Evolutionary conservation across 73 alveolate species (phyloP), one percentile per base, ranked within the genome.

Genomic region (Uronychia setigera): DNA sequence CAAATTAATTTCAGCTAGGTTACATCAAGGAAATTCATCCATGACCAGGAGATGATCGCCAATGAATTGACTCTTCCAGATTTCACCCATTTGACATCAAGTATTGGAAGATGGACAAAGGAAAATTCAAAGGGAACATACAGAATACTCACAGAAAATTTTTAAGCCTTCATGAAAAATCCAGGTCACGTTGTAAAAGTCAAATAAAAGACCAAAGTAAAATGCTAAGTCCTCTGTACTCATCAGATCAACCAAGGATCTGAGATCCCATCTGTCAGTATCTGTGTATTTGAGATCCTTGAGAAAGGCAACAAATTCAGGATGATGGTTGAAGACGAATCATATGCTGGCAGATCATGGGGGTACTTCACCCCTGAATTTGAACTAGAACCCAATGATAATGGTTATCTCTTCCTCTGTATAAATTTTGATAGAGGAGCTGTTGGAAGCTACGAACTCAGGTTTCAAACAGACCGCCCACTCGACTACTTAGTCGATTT

Each of bases 1-100:
- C 28, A 74, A 34, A 84, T 83, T 33, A 78, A 83, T 1, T 14
- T 83, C 30, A 74, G 79, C 26, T 28, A 75, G 75, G 29, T 83
- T 27, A 32, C 35, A 1, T 32, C 77, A 26, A 11, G 58, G 26
- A 83, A 34, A 79, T 33, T 33, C 27, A 5, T 19, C 14, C 76
- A 83, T 34, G 30, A 76, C 19, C 14, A 31, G 27, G 67, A 46
- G n/a, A 5, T 46, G 67, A 19, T 11, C 5, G 67, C 19, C 19
- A 19, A 46, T 5, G 67, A 46, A 19, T 46, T 46, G 67, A 46
- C 19, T 19, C 19, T 19, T 19, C 5, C 67, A 11, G 67, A 46
- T 11, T 46, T 11, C 67, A 5, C 67, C 5, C 19, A 11, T 46
- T 5, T 11, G 19, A 5, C 5, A 19, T 19, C 5, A 19, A 19